Evolutionary conservation across 768 basidiomycete species (phyloP).

Genomic region (Trametes sanguinea): DNA sequence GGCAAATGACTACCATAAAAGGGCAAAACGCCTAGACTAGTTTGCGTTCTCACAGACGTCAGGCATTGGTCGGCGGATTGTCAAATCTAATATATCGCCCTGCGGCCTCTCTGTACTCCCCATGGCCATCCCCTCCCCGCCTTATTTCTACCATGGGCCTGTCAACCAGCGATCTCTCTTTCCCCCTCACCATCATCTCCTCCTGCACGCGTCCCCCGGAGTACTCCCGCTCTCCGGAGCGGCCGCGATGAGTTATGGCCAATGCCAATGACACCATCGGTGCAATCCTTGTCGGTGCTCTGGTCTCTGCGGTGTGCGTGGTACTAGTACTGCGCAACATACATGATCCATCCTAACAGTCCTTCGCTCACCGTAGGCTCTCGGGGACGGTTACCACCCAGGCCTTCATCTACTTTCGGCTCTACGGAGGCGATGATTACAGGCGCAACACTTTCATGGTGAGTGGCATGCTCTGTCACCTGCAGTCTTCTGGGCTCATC

Average conservation of each 20-base stretch:
- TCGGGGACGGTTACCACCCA: slow-evolving; percentile 27
- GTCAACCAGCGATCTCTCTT: not conserved
- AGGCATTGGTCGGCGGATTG: slow-evolving; percentile 12
- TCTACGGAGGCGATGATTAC: slow-evolving; percentile 20
- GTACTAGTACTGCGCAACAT: not conserved
- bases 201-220: not conserved
- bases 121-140: slow-evolving; percentile 5
- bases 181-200: slow-evolving; percentile 10
- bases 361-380: slow-evolving; percentile 6
- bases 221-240: slow-evolving; percentile 5
- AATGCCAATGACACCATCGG: slow-evolving; percentile 21
- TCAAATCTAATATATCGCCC: slow-evolving; percentile 17
- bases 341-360: not conserved
- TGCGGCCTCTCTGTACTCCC: not conserved
- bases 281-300: slow-evolving; percentile 25
- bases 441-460: slow-evolving; percentile 20
- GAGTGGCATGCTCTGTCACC: not conserved
- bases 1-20: slow-evolving; percentile 18
- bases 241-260: slow-evolving; percentile 24
- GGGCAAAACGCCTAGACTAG: not conserved
- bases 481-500: not conserved
- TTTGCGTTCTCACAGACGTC: slow-evolving; percentile 22
- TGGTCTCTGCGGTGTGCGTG: slow-evolving; percentile 25
- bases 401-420: slow-evolving; percentile 20
- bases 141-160: slow-evolving; percentile 13